Evolutionary conservation across 441 rosid species (phyloP).

Genomic region (Brassica balearica): DNA sequence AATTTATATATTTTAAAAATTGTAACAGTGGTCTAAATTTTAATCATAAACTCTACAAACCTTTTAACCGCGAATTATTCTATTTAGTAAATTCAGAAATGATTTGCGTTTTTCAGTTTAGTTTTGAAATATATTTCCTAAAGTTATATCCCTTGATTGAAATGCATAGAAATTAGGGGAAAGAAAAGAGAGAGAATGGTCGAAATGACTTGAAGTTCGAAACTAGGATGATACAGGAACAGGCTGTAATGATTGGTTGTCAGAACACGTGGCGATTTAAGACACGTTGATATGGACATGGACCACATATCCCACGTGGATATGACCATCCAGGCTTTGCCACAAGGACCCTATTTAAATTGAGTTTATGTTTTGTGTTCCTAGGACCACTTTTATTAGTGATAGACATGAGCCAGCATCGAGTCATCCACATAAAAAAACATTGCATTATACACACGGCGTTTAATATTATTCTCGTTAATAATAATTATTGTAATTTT

Average conservation of each 20-base stretch:
- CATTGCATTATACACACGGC: constrained; percentile 38
- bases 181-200: neutral
- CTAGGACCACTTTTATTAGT: constrained; percentile 58
- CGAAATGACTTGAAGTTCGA: constrained; percentile 24
- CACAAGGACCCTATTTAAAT: constrained; percentile 48
- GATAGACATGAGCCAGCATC: constrained; percentile 34
- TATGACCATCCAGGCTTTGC: constrained; percentile 55
- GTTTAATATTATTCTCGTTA: neutral
- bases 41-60: neutral
- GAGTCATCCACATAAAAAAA: constrained; percentile 17
- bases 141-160: neutral
- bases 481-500: neutral
- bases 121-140: neutral
- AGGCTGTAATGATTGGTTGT: neutral
- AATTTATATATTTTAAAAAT: neutral
- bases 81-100: neutral
- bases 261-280: constrained; percentile 39
- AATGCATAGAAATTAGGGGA: neutral
- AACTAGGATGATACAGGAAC: constrained; percentile 20
- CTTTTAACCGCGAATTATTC: neutral
- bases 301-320: constrained; percentile 72
- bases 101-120: neutral
- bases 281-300: constrained; percentile 30
- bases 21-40: neutral
- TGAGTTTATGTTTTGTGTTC: constrained; percentile 32